Evolutionary conservation across 192 early-diverging fungal genomes (phyloP).

Genomic region (Linderina pennispora): DNA sequence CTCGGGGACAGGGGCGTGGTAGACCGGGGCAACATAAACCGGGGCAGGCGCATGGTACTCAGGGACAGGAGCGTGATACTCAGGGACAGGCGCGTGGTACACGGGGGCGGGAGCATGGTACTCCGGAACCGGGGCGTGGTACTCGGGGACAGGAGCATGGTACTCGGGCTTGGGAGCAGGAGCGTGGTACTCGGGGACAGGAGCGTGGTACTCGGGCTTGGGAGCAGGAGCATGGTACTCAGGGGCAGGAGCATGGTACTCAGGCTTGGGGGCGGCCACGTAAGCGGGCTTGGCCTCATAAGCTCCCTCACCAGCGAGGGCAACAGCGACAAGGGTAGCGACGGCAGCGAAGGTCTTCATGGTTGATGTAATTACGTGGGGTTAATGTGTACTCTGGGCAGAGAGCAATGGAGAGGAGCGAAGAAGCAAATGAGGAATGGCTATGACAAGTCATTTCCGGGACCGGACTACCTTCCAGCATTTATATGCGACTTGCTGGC

Average conservation of each 20-base stretch:
- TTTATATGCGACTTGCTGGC: not conserved
- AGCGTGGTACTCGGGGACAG: constrained; percentile 1
- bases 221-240: too few relatives aligned
- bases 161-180: constrained; percentile 2
- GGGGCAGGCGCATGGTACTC: constrained; percentile 9
- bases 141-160: not conserved
- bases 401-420: not conserved
- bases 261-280: constrained; percentile 7
- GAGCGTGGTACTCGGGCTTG: constrained; percentile 7
- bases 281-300: constrained; percentile 15
- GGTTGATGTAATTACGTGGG: constrained; percentile 1
- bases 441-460: not conserved
- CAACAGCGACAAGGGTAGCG: constrained; percentile 20
- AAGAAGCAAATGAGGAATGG: constrained; percentile 1
- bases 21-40: constrained; percentile 1
- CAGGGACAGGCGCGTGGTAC: constrained; percentile 14
- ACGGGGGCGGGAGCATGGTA: constrained; percentile 8
- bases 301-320: constrained; percentile 24
- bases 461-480: too few relatives aligned
- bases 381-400: not conserved
- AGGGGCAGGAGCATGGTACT: constrained; percentile 8
- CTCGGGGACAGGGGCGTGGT: too few relatives aligned
- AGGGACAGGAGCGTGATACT: constrained; percentile 5
- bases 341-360: constrained; percentile 32
- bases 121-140: too few relatives aligned